Evolutionary conservation across 192 early-diverging fungal species (phyloP), one percentile per base, ranked within the genome.

Genomic region (Backusella australiensis): DNA sequence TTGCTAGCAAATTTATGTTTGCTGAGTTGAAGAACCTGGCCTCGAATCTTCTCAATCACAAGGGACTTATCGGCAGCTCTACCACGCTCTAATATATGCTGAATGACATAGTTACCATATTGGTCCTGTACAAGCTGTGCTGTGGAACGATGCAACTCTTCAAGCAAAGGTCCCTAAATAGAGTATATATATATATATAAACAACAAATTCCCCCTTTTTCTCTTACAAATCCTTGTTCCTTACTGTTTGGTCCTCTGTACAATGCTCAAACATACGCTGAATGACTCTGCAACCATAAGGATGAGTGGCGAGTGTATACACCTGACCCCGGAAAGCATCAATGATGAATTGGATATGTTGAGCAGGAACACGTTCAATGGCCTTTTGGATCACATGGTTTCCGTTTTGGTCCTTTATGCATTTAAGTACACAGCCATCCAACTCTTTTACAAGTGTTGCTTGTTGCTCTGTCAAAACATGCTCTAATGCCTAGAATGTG

Each of bases 311-410:
- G 52, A 99, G 87, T 35, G 92, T 89, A 78, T 95, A 98, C 0
- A 99, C 95, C 83, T 98, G 97, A 0, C 97, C 96, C 71, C 96
- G 94, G 86, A 99, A 99, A 46, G 97, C 92, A 77, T 97, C 93
- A 78, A 99, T 97, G 76, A 99, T 97, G 71, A 99, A 99, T 78
- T 92, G 90, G 78, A 98, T 96, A 84, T 98, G 94, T 70, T 96
- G 90, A 15, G 93, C 91, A 53, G 93, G 93, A 42, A 99, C 95
- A 34, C 97, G 92, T 84, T 99, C 98, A 67, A 99, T 97, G 26
- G 97, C 98, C 34, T 99, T 99, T 84, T 99, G 98, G 78, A 99
- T 98, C 17, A 99, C 98, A 74, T 99, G 98, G 85, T 99, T 99
- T 67, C 98, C 98, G 82, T 99, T 99, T 84, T 99, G 98, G 82